These are phyloP conservation scores for Metschnikowia hibisci DNA, from an alignment of 805 yeast genomes.

Conservation along the genomic window DNA sequence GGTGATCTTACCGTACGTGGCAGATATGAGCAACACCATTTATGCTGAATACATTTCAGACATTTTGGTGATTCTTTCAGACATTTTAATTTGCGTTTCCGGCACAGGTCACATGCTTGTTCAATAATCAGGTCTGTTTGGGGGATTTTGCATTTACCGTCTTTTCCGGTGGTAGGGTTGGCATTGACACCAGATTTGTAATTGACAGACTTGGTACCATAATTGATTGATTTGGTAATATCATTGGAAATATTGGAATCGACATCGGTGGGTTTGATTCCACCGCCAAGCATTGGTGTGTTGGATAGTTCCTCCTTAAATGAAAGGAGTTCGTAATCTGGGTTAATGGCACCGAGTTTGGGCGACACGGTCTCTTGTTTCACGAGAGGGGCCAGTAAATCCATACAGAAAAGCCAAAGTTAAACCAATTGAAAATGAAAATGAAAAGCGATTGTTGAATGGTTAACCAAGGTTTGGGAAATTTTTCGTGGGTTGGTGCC, in stretches of 20 bases:
- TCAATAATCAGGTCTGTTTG: constrained; percentile 29
- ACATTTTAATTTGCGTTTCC: constrained; percentile 75
- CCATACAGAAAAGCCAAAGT: neutral
- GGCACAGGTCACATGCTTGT: constrained; percentile 79
- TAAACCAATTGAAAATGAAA: neutral
- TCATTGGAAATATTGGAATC: too few relatives aligned
- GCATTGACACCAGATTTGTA: too few relatives aligned
- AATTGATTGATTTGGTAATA: too few relatives aligned
- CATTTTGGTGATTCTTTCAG: constrained; percentile 77
- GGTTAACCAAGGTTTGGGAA: neutral
- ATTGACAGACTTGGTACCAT: too few relatives aligned
- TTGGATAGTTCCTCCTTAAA: too few relatives aligned
- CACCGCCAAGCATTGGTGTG: too few relatives aligned
- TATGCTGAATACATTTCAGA: constrained; percentile 65
- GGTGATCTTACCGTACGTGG: constrained; percentile 80
- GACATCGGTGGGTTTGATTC: too few relatives aligned
- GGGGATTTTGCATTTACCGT: neutral
- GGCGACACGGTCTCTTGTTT: constrained; percentile 4
- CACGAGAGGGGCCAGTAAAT: neutral
- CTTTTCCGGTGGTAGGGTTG: neutral
- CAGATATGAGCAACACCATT: constrained; percentile 73
- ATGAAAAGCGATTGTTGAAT: neutral
- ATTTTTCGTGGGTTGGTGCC: constrained; percentile 14
- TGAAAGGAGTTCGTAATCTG: neutral
- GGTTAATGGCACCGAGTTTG: neutral